Base-by-base conservation (phyloP, 2,329 filamentous ascomycete species). In the Talaromyces sp. region DNA sequence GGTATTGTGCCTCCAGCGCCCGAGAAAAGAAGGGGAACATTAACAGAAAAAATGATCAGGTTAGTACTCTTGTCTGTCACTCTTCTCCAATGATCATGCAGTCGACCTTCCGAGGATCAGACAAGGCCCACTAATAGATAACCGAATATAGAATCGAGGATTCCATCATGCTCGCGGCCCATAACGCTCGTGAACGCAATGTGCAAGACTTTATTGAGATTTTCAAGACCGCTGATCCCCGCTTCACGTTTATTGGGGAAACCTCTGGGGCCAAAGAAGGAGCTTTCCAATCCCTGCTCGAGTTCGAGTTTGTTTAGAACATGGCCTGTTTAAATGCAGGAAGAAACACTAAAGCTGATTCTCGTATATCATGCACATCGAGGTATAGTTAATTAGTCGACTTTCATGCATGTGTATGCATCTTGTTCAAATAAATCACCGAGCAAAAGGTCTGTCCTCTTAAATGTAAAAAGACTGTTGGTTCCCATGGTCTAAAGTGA, bases 1-100 rank as follows among this genome's bases (percentile, higher is more conserved):
- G 74, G 75, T 47, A 71, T 79, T 7, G 39, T 59, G 31, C 37
- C 56, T 24, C 31, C 33, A 39, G 10, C 56, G 13, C 56, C 56
- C 10, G 43, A 47, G 43, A 47, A 47, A 19, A 47, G 43, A 24
- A 47, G 43, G 16, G 43, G 43, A 47, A 47, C 43, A 47, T 9
- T 47, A 47, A 47, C 43, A 13, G 43, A 47, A 47, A 47, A 47
- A 47, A 47, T 47, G 43, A 47, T 47, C 19, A 47, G 43, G 43
- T 47, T 22, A 8, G 43, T 47, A 8, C 11, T 47, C 3, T 47
- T 24, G 9, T 47, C 16, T 22, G 24, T 11, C n/a, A 9, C 19
- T 2, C 22, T 47, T 24, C 5, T 47, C n/a, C 43, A 9, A 19
- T 3, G 13, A 2, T 47, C 24, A 47, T 47, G n/a, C 19, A 10